phyloP scores from a whole-genome alignment of 192 early-diverging fungal species.

The Phycomyces blakesleeanus region DNA sequence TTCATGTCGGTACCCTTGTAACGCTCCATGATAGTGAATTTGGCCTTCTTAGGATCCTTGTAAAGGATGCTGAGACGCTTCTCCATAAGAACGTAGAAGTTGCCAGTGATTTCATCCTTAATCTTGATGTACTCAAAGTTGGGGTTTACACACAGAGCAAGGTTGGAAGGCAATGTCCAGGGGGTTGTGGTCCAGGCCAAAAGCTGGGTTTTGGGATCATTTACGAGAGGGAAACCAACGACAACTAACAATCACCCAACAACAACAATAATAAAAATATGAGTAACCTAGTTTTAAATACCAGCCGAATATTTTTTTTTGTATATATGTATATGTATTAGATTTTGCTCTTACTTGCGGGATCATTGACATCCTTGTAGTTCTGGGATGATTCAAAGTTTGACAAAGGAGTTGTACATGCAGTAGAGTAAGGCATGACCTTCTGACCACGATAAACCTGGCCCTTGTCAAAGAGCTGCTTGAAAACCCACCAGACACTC shows the following conservation, averaged over 20 bases:
- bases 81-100: constrained; percentile 82
- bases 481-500: constrained; percentile 99
- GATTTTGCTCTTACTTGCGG: constrained; percentile 58
- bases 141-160: constrained; percentile 91
- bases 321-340: too few species aligned
- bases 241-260: constrained; percentile 63
- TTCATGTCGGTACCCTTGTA: constrained; percentile 75
- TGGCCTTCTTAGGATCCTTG: constrained; percentile 95
- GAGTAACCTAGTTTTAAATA: constrained; percentile 2
- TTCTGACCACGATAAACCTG: constrained; percentile 91
- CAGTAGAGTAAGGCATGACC: constrained; percentile 98
- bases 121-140: constrained; percentile 96
- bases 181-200: constrained; percentile 99
- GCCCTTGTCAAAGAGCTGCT: constrained; percentile 90
- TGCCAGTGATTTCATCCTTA: constrained; percentile 75
- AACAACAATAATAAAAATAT: too few species aligned
- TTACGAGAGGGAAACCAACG: constrained; percentile 87
- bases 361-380: constrained; percentile 97
- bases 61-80: constrained; percentile 82
- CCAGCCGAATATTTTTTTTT: too few species aligned
- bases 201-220: constrained; percentile 73
- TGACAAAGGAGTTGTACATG: constrained; percentile 85
- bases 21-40: constrained; percentile 78
- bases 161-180: constrained; percentile 96
- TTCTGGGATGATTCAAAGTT: constrained; percentile 97